Percentiles rank a stretch among this genome's conserved stretches.
Conservation (phyloP, 1,284 basidiomycete genomes). For the Microbotryomycetes sp. region DNA sequence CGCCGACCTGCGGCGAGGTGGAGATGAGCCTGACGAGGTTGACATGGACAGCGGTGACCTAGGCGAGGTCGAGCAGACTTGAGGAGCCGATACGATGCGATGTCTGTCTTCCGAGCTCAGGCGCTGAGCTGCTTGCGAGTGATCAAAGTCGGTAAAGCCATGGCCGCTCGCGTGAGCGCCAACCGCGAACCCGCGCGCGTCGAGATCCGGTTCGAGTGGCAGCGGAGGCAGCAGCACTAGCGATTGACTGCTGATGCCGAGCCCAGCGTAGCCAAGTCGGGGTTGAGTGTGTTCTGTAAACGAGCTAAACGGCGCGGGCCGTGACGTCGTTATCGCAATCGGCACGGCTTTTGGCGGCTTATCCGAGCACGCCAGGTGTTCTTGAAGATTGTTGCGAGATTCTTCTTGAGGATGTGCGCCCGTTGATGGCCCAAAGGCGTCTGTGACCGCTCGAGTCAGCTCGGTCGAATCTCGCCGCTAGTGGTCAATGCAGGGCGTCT, state of each 20-base stretch:
- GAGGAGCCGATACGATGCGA: background rate
- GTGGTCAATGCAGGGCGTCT: background rate
- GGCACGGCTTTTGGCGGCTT: too few relatives aligned
- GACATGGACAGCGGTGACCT: background rate
- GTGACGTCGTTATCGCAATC: background rate
- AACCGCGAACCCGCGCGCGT: background rate
- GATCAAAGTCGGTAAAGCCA: background rate
- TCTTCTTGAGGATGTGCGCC: too few relatives aligned
- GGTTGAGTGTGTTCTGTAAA: background rate
- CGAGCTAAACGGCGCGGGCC: background rate
- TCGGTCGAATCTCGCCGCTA: too few relatives aligned
- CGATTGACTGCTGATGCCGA: background rate
- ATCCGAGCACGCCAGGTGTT: too few relatives aligned
- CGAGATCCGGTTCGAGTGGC: background rate
- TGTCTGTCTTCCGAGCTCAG: background rate
- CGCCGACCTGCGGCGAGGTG: background rate
- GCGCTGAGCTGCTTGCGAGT: background rate
- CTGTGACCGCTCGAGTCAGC: too few relatives aligned
- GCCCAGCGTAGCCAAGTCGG: background rate
- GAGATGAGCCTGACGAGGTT: constrained; percentile 1
- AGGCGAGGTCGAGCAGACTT: background rate
- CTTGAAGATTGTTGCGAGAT: too few relatives aligned
- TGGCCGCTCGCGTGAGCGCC: too few relatives aligned
- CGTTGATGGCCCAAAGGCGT: too few relatives aligned
- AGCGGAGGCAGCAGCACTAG: background rate